Percentiles rank a stretch among this genome's conserved stretches.
phyloP scores from a whole-genome alignment of 495 filamentous ascomycete species.

The Penicillium flavigenum region DNA sequence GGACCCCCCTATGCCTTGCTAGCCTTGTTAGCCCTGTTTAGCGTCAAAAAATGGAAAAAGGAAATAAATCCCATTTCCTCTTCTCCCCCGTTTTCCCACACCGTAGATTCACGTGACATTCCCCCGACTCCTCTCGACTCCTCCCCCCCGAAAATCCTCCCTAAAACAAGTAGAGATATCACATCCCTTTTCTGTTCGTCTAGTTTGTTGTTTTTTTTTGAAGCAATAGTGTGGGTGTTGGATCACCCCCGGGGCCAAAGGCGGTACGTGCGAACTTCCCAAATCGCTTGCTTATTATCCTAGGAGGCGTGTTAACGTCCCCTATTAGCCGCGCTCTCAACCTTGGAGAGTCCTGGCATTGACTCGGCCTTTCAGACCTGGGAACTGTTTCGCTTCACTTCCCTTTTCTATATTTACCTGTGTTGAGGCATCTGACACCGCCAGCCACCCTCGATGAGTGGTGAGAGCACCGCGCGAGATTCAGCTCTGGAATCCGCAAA shows the following conservation, averaged over 20 bases:
- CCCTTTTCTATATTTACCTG: conserved; percentile 8
- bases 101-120: conserved; percentile 27
- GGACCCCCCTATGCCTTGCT: conserved; percentile 8
- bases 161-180: neutral
- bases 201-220: conserved; percentile 12
- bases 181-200: conserved; percentile 9
- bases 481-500: conserved; percentile 32
- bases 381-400: conserved; percentile 8
- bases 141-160: conserved; percentile 10
- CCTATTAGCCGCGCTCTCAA: conserved; percentile 26
- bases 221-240: conserved; percentile 20
- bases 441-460: conserved; percentile 37
- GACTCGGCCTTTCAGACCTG: conserved; percentile 6
- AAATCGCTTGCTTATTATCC: conserved; percentile 32
- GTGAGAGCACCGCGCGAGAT: conserved; percentile 36
- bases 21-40: conserved; percentile 8
- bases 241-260: conserved; percentile 23
- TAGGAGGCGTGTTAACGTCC: conserved; percentile 41
- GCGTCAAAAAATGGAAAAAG: conserved; percentile 6
- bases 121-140: conserved; percentile 30
- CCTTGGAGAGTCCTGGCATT: conserved; percentile 14
- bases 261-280: conserved; percentile 27
- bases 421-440: conserved; percentile 18
- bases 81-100: conserved; percentile 14
- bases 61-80: conserved; percentile 9